phyloP scores from a whole-genome alignment of 1,284 basidiomycete genomes.

The Puccinia hordei region DNA sequence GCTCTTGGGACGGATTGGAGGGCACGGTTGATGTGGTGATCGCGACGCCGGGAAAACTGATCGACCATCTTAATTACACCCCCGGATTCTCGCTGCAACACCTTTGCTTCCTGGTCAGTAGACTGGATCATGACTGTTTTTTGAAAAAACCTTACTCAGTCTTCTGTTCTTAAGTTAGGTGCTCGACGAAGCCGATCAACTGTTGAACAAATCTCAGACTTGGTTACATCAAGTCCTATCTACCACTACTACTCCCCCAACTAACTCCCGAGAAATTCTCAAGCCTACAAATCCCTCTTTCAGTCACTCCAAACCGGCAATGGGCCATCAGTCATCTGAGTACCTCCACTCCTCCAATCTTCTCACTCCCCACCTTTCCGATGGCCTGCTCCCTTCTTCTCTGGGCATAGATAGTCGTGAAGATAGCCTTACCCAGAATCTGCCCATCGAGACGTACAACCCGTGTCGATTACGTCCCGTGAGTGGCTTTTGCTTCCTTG shows the following conservation, averaged over 20 bases:
- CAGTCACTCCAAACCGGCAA: neutral
- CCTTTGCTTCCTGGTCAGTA: slow-evolving; percentile 78
- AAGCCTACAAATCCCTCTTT: slow-evolving; percentile 29
- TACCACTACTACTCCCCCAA: slow-evolving; percentile 67
- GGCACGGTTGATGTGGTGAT: slow-evolving; percentile 89
- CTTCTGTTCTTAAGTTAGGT: slow-evolving; percentile 64
- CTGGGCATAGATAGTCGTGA: slow-evolving; percentile 62
- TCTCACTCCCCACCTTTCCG: neutral
- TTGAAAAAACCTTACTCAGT: neutral
- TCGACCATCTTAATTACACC: slow-evolving; percentile 87
- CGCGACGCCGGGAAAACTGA: slow-evolving; percentile 89
- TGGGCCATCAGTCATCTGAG: neutral
- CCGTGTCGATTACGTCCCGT: slow-evolving; percentile 32
- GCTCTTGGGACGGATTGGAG: slow-evolving; percentile 60
- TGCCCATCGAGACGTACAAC: slow-evolving; percentile 26
- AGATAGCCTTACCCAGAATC: slow-evolving; percentile 61
- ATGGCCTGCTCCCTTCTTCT: slow-evolving; percentile 61
- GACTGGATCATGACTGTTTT: neutral
- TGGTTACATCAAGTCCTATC: slow-evolving; percentile 81
- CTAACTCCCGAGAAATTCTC: neutral
- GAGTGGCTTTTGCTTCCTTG: neutral
- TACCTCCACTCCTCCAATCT: slow-evolving; percentile 57
- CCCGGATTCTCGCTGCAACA: slow-evolving; percentile 89
- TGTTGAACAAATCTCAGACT: slow-evolving; percentile 90
- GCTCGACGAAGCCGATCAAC: slow-evolving; percentile 94